Conservation (phyloP, 2,329 filamentous ascomycete genomes). For the Phaeosphaeriaceae sp. region DNA sequence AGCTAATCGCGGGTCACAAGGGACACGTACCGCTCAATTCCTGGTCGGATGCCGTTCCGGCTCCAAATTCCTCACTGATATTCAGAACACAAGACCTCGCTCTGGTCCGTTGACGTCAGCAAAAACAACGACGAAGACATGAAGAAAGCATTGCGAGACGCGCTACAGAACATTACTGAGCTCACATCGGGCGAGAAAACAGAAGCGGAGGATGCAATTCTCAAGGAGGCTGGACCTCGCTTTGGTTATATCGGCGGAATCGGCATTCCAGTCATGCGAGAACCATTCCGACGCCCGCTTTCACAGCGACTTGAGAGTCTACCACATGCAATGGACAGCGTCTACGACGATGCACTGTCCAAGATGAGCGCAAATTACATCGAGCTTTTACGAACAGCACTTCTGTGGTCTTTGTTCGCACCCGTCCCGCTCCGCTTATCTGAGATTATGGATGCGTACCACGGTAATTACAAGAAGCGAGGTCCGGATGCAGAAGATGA, state of each 20-base stretch:
- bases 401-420: constrained; percentile 1
- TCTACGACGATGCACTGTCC: not conserved
- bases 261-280: not conserved
- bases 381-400: not conserved
- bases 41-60: not conserved
- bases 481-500: not conserved
- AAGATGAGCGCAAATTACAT: constrained; percentile 1
- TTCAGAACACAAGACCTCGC: not conserved
- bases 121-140: not conserved
- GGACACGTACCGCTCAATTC: not conserved
- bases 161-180: not conserved
- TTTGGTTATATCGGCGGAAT: constrained; percentile 1
- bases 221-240: not conserved
- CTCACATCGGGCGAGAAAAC: not conserved
- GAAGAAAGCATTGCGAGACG: not conserved
- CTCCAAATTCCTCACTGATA: not conserved
- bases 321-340: not conserved
- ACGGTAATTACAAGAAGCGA: not conserved
- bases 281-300: not conserved
- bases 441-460: constrained; percentile 2
- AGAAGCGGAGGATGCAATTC: not conserved
- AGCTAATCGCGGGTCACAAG: not conserved
- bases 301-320: not conserved
- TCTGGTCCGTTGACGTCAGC: constrained; percentile 1
- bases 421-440: not conserved